Conservation (phyloP, 192 early-diverging fungal species). For the Backusella circina region DNA sequence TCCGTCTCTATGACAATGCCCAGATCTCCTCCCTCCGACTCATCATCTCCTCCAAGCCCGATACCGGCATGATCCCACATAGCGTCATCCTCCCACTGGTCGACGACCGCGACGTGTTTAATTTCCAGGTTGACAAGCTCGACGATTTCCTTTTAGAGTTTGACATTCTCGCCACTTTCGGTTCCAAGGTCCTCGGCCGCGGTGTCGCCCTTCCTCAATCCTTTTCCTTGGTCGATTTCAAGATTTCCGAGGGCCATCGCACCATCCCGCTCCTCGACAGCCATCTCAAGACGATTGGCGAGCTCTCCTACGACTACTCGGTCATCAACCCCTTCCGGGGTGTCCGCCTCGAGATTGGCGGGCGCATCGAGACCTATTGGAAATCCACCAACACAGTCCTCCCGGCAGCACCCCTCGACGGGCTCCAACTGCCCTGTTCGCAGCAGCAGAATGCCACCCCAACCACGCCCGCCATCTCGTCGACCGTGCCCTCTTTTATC, state of each 20-base stretch:
- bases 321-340: conserved; percentile 88
- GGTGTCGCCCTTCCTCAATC: conserved; percentile 75
- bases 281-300: conserved; percentile 89
- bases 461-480: conserved; percentile 24
- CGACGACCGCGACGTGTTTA: conserved; percentile 77
- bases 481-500: conserved; percentile 63
- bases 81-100: conserved; percentile 87
- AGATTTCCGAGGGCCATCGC: conserved; percentile 30
- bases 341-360: conserved; percentile 88
- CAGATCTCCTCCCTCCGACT: conserved; percentile 81
- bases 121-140: conserved; percentile 77
- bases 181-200: conserved; percentile 87
- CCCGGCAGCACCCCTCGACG: conserved; percentile 1
- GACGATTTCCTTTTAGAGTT: conserved; percentile 87
- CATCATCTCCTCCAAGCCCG: conserved; percentile 84
- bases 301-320: conserved; percentile 78
- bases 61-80: conserved; percentile 85
- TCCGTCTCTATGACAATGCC: conserved; percentile 58
- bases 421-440: conserved; percentile 16
- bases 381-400: conserved; percentile 84
- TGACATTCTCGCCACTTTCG: conserved; percentile 96
- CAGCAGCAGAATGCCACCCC: conserved; percentile 10
- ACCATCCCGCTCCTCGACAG: conserved; percentile 83
- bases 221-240: conserved; percentile 45
- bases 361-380: conserved; percentile 98